Evolutionary conservation across 1,139 yeast genomes (phyloP).

Genomic region (Geotrichum aggregatum): DNA sequence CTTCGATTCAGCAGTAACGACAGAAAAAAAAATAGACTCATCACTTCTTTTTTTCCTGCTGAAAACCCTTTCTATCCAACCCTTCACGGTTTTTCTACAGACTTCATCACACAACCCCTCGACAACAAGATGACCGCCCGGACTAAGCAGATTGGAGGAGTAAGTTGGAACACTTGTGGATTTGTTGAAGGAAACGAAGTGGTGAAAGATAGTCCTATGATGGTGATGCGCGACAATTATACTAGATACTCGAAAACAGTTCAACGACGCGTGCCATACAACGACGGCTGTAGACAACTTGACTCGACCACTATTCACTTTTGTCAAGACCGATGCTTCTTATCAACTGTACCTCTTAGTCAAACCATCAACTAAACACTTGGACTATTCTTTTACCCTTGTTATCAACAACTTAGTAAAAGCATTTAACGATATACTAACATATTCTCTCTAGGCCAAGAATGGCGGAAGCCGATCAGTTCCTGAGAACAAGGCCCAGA

Average conservation of each 20-base stretch:
- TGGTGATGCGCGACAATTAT: no score
- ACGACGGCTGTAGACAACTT: neutral
- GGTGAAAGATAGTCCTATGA: neutral
- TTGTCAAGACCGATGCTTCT: neutral
- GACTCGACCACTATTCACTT: no score
- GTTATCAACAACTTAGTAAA: neutral
- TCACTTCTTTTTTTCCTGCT: slow-evolving; percentile 5
- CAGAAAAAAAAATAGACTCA: slow-evolving; percentile 5
- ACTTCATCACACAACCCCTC: slow-evolving; percentile 19
- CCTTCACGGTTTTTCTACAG: slow-evolving; percentile 20
- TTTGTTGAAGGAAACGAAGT: neutral
- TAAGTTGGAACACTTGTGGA: slow-evolving; percentile 27
- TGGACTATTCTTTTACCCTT: no score
- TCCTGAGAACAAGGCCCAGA: slow-evolving; percentile 60
- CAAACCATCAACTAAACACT: no score
- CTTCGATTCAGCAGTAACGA: neutral
- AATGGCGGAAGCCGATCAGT: slow-evolving; percentile 20
- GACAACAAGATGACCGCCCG: slow-evolving; percentile 36
- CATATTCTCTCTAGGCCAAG: slow-evolving; percentile 15
- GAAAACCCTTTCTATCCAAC: slow-evolving; percentile 14
- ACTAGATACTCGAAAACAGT: no score
- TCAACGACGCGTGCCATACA: neutral
- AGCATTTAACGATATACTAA: neutral
- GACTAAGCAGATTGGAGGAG: slow-evolving; percentile 41
- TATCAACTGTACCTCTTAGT: no score